phyloP scores from a whole-genome alignment of 148 eudicot species.

The Nyssa sinensis region DNA sequence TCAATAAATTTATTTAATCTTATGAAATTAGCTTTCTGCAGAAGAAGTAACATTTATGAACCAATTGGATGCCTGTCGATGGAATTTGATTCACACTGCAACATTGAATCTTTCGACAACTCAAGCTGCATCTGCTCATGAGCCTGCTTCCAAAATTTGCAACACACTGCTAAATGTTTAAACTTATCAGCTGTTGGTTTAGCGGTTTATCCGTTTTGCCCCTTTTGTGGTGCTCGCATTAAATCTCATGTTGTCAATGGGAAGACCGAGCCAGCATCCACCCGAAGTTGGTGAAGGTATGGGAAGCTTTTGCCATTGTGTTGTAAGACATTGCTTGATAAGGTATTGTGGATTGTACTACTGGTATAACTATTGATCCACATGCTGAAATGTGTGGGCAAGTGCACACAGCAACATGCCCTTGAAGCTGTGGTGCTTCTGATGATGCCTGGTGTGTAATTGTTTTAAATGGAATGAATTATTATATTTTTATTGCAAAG shows the following conservation, averaged over 20 bases:
- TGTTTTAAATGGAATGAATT: neutral
- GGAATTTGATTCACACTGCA: slow-evolving; percentile 7
- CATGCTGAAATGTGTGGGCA: neutral
- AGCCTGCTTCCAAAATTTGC: neutral
- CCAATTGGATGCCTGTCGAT: slow-evolving; percentile 11
- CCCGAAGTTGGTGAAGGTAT: slow-evolving; percentile 6
- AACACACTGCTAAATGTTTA: neutral
- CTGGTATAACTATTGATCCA: neutral
- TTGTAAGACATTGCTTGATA: slow-evolving; percentile 1
- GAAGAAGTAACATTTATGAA: neutral
- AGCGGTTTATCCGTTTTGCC: neutral
- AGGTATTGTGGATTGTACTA: neutral
- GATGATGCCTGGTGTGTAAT: neutral
- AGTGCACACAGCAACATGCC: neutral
- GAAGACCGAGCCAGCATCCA: neutral
- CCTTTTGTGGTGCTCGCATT: slow-evolving; percentile 2
- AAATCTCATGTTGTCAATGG: neutral
- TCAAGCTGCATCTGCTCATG: neutral
- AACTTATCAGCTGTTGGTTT: neutral
- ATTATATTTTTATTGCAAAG: too few species aligned
- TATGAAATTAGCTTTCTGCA: slow-evolving; percentile 1
- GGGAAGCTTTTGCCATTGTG: neutral
- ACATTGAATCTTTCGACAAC: slow-evolving; percentile 11
- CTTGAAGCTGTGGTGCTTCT: neutral
- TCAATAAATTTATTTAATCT: neutral